These are phyloP conservation scores for Pseudogymnoascus verrucosus DNA, from an alignment of 2,329 filamentous ascomycete species.

Conservation along the genomic window DNA sequence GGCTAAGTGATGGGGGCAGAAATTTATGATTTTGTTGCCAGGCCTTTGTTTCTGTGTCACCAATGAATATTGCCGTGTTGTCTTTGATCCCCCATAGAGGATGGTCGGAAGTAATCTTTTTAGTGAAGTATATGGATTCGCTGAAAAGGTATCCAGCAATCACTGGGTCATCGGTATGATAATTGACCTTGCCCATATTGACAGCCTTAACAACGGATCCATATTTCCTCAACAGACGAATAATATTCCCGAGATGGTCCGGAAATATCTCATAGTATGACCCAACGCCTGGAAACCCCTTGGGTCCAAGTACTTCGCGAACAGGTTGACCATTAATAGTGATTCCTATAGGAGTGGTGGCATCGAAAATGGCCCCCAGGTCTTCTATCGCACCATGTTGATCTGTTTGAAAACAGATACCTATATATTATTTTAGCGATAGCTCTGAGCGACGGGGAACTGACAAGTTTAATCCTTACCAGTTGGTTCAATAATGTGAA, in stretches of 20 bases:
- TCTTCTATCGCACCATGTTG: neutral
- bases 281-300: constrained; percentile 18
- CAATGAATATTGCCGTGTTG: constrained; percentile 36
- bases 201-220: constrained; percentile 29
- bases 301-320: neutral
- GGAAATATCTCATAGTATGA: constrained; percentile 30
- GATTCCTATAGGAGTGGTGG: neutral
- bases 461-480: neutral
- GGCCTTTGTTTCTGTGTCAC: constrained; percentile 43
- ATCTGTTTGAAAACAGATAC: neutral
- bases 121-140: neutral
- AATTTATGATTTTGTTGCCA: constrained; percentile 53
- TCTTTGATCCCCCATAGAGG: constrained; percentile 38
- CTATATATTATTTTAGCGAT: neutral
- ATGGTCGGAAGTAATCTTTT: constrained; percentile 22
- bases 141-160: neutral
- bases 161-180: neutral
- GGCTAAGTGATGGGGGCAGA: constrained; percentile 48
- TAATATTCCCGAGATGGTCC: constrained; percentile 32
- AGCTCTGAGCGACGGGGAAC: neutral
- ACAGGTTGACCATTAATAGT: neutral
- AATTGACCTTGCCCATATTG: constrained; percentile 24
- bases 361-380: neutral
- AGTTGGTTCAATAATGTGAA: neutral
- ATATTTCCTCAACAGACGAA: constrained; percentile 30